Percentiles rank a stretch among this genome's conserved stretches.
phyloP scores from a whole-genome alignment of 1,139 yeast genomes.

The Kurtzmaniella quercitrusa region DNA sequence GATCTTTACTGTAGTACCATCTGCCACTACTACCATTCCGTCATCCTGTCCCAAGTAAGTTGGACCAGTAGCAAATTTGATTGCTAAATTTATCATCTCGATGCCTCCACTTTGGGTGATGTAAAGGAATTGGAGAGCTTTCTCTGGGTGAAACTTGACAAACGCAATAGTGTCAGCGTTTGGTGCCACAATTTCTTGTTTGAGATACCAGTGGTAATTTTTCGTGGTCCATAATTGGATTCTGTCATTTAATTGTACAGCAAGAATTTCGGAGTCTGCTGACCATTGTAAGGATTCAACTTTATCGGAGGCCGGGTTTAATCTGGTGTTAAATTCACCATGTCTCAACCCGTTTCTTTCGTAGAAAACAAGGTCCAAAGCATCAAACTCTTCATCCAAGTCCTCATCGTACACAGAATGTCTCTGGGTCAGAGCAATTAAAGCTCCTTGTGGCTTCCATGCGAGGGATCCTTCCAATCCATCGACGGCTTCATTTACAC shows the following conservation, averaged over 20 bases:
- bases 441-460: conserved; percentile 91
- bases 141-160: conserved; percentile 85
- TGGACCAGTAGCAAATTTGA: conserved; percentile 66
- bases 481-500: conserved; percentile 89
- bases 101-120: conserved; percentile 47
- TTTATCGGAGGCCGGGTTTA: conserved; percentile 42
- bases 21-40: conserved; percentile 79
- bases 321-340: conserved; percentile 74
- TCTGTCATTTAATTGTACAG: conserved; percentile 56
- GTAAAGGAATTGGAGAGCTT: conserved; percentile 69
- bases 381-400: conserved; percentile 31
- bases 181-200: conserved; percentile 59
- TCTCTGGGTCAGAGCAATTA: conserved; percentile 81
- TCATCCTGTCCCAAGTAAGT: conserved; percentile 61
- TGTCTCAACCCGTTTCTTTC: conserved; percentile 93
- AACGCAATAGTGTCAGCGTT: conserved; percentile 37
- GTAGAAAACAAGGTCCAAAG: conserved; percentile 64
- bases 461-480: conserved; percentile 68
- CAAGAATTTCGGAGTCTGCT: conserved; percentile 72
- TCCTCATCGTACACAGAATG: conserved; percentile 35
- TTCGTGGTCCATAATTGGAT: conserved; percentile 88
- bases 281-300: conserved; percentile 74
- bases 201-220: conserved; percentile 94
- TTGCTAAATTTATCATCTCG: conserved; percentile 67
- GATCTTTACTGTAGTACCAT: conserved; percentile 67